These are phyloP conservation scores for Ustanciosporium gigantosporum DNA, from an alignment of 1,284 basidiomycete species.

Conservation along the genomic window DNA sequence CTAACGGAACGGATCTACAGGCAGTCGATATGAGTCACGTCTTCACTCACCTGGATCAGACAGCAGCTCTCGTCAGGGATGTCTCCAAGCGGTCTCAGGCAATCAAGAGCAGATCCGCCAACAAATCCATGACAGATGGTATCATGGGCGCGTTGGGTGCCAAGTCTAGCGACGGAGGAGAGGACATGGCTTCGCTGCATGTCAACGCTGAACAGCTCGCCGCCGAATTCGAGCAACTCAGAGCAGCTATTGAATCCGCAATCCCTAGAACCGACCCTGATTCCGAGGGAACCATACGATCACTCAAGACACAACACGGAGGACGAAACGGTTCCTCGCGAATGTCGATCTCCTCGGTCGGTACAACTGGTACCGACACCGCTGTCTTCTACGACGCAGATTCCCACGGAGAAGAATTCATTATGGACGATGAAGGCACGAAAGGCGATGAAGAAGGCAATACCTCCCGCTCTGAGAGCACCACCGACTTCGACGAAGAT, in stretches of 20 bases:
- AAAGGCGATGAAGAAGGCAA: constrained; percentile 23
- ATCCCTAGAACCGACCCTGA: constrained; percentile 28
- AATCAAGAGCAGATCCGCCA: constrained; percentile 9
- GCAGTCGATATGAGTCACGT: constrained; percentile 41
- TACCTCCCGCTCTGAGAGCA: constrained; percentile 46
- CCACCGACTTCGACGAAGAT: constrained; percentile 37
- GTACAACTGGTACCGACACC: constrained; percentile 45
- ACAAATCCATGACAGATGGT: constrained; percentile 10
- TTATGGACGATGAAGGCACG: constrained; percentile 36
- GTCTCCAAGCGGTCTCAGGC: constrained; percentile 3
- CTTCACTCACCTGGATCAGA: constrained; percentile 39
- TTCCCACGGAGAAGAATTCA: constrained; percentile 39
- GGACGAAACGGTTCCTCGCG: constrained; percentile 12
- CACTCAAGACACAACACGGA: constrained; percentile 19
- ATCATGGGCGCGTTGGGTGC: constrained; percentile 29
- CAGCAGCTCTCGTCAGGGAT: constrained; percentile 42
- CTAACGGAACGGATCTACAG: constrained; percentile 44
- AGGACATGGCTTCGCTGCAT: constrained; percentile 30
- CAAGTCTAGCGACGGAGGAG: constrained; percentile 7
- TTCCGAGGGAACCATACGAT: constrained; percentile 41
- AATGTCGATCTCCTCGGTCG: constrained; percentile 40
- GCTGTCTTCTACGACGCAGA: constrained; percentile 57
- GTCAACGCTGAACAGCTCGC: constrained; percentile 32
- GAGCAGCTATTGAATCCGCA: constrained; percentile 35
- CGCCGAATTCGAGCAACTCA: constrained; percentile 48